Evolutionary conservation across 2,329 filamentous ascomycete species (phyloP), one percentile per base, ranked within the genome.

Genomic region (Cladosporium velox): DNA sequence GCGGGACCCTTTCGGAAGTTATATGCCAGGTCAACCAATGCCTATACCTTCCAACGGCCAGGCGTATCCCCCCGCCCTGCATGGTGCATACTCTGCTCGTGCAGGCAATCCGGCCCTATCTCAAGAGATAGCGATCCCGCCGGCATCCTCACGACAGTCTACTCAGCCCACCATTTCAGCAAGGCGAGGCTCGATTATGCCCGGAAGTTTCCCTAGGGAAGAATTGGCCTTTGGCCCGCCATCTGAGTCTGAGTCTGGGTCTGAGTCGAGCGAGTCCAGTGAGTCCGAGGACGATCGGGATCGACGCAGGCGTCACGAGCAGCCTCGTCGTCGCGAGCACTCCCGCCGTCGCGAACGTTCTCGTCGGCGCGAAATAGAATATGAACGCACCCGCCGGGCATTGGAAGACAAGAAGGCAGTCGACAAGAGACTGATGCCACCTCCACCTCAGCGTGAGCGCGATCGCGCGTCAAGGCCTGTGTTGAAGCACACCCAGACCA

Each of bases 31-130:
- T 30, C 35, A 59, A 21, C 14, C 34, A 3, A n/a, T 44, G 14
- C 35, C 34, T 15, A 44, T 59, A 4, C 57, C 57, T 28, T 41
- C 55, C 14, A 44, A 26, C 26, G 55, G 55, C 5, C 55, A 59
- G 18, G 34, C 61, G 30, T 59, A 67, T 11, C 58, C 61, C 34
- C 70, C 70, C 32, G 68, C 54, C 12, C 66, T 70, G 11, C 38
- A 44, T n/a, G 18, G 38, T n/a, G 69, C 67, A 15, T 70, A 69
- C 51, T 75, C 73, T 44, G 71, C 74, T n/a, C 71, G 73, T 28
- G 66, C 68, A 24, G 55, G 65, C 35, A 72, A 68, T 52, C 67
- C 70, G 10, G 61, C 65, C 18, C 58, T 69, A 26, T 57, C 70
- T 18, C 66, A 67, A 34, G 70, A 66, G 8, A 26, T 41, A 47